phyloP scores from a whole-genome alignment of 108 stramenopile genomes.

The Stephanodiscus minutulus region DNA sequence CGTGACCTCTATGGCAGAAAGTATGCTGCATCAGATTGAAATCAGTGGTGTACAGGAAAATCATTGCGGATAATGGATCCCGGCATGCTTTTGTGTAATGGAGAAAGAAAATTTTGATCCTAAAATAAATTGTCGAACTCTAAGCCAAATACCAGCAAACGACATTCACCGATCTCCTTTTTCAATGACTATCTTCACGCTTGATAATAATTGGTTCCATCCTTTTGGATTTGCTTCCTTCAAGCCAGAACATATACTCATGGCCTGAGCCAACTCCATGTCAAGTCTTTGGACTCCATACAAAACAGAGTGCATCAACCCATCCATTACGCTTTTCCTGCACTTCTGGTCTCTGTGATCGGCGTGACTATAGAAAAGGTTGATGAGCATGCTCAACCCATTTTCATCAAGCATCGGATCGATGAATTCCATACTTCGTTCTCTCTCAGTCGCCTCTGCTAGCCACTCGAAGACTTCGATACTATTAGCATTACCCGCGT shows the following conservation, averaged over 20 bases:
- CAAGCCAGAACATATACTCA: constrained; percentile 41
- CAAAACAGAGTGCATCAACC: constrained; percentile 46
- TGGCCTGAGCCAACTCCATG: constrained; percentile 35
- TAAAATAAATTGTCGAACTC: too few relatives aligned
- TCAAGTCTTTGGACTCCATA: constrained; percentile 47
- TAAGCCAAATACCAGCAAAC: too few relatives aligned
- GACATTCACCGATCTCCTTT: constrained; percentile 8
- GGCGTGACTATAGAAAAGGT: constrained; percentile 49
- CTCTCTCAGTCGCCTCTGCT: constrained; percentile 53
- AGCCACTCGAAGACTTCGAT: constrained; percentile 61
- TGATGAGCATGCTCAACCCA: constrained; percentile 39
- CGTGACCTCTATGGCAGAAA: not conserved
- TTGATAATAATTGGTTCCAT: constrained; percentile 38
- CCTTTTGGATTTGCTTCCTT: constrained; percentile 48
- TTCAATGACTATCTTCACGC: constrained; percentile 27
- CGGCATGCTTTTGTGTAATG: too few relatives aligned
- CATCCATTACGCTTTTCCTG: constrained; percentile 49
- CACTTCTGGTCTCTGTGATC: constrained; percentile 59
- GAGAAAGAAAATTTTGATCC: too few relatives aligned
- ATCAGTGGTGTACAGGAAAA: too few relatives aligned
- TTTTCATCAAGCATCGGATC: constrained; percentile 47
- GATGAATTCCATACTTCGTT: constrained; percentile 43
- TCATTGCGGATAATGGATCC: too few relatives aligned
- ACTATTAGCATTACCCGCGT: constrained; percentile 22
- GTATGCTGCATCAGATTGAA: too few relatives aligned